phyloP scores from a whole-genome alignment of 805 yeast genomes.

The Saccharomyces jurei region DNA sequence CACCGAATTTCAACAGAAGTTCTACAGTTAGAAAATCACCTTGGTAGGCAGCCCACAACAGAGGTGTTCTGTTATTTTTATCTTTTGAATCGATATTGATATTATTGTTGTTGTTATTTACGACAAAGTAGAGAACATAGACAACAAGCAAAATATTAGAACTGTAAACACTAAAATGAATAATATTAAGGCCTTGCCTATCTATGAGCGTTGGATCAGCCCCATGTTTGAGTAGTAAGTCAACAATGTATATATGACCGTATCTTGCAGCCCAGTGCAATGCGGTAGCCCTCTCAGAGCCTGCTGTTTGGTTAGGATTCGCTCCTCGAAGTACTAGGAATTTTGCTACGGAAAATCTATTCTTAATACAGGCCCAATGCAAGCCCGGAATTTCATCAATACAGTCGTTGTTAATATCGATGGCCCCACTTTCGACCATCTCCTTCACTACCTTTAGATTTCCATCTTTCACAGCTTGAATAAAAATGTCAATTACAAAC shows the following conservation, averaged over 20 bases:
- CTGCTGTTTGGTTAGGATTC: constrained; percentile 54
- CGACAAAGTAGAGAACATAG: constrained; percentile 43
- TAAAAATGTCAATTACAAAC: not conserved
- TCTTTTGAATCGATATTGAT: constrained; percentile 60
- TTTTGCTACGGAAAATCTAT: constrained; percentile 52
- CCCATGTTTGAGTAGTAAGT: constrained; percentile 50
- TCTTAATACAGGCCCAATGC: constrained; percentile 89
- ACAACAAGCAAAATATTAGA: constrained; percentile 76
- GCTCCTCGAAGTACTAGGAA: constrained; percentile 60
- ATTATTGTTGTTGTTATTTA: constrained; percentile 22
- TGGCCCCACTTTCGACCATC: constrained; percentile 35
- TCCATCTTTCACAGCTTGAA: constrained; percentile 41
- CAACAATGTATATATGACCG: constrained; percentile 74
- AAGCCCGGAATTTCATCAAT: constrained; percentile 46
- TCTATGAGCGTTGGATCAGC: constrained; percentile 62
- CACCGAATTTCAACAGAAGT: constrained; percentile 59
- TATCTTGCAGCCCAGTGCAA: constrained; percentile 86
- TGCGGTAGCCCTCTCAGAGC: constrained; percentile 73
- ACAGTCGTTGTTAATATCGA: constrained; percentile 31
- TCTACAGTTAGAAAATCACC: constrained; percentile 75
- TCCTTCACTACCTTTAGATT: constrained; percentile 43
- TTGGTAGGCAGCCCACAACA: constrained; percentile 93
- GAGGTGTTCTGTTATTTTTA: constrained; percentile 60
- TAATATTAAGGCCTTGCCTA: constrained; percentile 63
- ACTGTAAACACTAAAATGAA: constrained; percentile 84